Evolutionary conservation across 345 rosid species (phyloP).

Genomic region (Brassica napus): Da-Ae NC_063440.1:12393001-12393500

Average conservation of each 20-base stretch:
- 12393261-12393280: not conserved
- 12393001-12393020: conserved; percentile 21
- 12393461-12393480: not conserved
- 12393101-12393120: conserved; percentile 24
- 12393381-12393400: too few relatives aligned
- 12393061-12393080: conserved; percentile 22
- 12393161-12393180: conserved; percentile 31
- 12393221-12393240: conserved; percentile 20
- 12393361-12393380: not conserved
- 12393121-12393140: conserved; percentile 6
- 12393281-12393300: not conserved
- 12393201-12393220: conserved; percentile 3
- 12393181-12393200: conserved; percentile 12
- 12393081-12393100: conserved; percentile 27
- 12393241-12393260: not conserved
- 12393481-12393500: not conserved
- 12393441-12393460: too few relatives aligned
- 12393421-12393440: too few relatives aligned
- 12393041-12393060: conserved; percentile 23
- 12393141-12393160: conserved; percentile 15
- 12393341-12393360: not conserved
- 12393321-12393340: not conserved
- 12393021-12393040: conserved; percentile 43
- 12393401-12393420: too few relatives aligned
- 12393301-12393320: not conserved